A percentile compares a stretch with the other conserved stretches of the same genome.
These are phyloP conservation scores for Fraxinus ornus DNA, from an alignment of 305 asterid genomes.

Conservation along the genomic window DNA sequence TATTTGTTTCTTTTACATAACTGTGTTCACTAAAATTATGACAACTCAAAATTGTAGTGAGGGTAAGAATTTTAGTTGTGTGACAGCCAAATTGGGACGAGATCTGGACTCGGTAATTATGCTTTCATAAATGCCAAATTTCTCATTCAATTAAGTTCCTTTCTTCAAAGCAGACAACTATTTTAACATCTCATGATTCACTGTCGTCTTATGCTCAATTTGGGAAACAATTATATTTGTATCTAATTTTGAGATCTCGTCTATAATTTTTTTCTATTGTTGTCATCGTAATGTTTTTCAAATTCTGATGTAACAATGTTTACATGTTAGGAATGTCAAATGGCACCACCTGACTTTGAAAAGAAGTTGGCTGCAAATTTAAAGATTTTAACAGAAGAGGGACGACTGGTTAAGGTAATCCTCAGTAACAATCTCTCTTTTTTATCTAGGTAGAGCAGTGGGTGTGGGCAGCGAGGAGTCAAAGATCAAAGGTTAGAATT, in stretches of 20 bases:
- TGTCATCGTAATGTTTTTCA: conserved; percentile 14
- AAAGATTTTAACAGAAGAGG: conserved; percentile 65
- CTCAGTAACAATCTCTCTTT: neutral
- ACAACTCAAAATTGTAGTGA: neutral
- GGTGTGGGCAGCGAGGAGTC: neutral
- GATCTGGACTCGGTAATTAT: neutral
- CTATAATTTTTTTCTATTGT: neutral
- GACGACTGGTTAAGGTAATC: conserved; percentile 71
- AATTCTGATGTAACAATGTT: conserved; percentile 12
- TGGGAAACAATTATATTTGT: neutral
- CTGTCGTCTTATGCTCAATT: conserved; percentile 2
- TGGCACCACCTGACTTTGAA: conserved; percentile 57
- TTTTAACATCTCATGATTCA: neutral
- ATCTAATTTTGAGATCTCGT: neutral
- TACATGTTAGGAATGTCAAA: conserved; percentile 55
- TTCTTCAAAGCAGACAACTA: neutral
- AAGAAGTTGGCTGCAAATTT: conserved; percentile 55
- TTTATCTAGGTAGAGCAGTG: neutral
- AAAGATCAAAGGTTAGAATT: neutral
- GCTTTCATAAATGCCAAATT: neutral
- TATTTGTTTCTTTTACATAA: neutral
- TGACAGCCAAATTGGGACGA: neutral
- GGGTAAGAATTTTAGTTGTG: neutral
- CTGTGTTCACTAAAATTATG: neutral
- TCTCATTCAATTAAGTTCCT: neutral